phyloP scores from a whole-genome alignment of 2,329 filamentous ascomycete species.

The Fusarium veterinarium region DNA sequence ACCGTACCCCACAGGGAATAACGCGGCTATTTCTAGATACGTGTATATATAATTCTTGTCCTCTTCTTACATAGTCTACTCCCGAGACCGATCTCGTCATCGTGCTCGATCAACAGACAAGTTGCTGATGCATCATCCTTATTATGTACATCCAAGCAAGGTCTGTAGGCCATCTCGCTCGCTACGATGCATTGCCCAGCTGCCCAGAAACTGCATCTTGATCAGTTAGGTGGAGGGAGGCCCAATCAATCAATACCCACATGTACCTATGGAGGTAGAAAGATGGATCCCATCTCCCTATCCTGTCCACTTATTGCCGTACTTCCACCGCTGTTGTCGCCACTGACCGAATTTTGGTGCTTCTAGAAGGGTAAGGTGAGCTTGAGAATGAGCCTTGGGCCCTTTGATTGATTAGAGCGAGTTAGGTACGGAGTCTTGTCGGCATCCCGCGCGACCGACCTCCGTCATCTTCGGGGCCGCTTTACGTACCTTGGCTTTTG shows the following conservation, averaged over 20 bases:
- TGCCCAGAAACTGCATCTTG: not conserved
- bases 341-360: constrained; percentile 24
- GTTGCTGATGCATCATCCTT: constrained; percentile 27
- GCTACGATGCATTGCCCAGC: not conserved
- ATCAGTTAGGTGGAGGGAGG: constrained; percentile 8
- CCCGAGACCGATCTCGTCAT: constrained; percentile 16
- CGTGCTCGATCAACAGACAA: not conserved
- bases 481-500: not conserved
- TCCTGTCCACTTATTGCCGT: constrained; percentile 20
- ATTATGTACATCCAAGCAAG: not conserved
- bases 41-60: not conserved
- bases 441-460: constrained; percentile 9
- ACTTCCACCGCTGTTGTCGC: constrained; percentile 22
- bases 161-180: not conserved
- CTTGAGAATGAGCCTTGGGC: not conserved
- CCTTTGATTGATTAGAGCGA: not conserved
- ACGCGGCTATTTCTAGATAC: not conserved
- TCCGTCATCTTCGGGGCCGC: constrained; percentile 10
- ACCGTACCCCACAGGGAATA: constrained; percentile 2
- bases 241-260: constrained; percentile 9
- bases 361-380: constrained; percentile 31
- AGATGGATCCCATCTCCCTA: not conserved
- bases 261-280: not conserved
- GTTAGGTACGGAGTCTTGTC: not conserved
- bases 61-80: not conserved